Evolutionary conservation across 2,329 filamentous ascomycete species (phyloP).

Genomic region (Scytalidium lignicola): DNA sequence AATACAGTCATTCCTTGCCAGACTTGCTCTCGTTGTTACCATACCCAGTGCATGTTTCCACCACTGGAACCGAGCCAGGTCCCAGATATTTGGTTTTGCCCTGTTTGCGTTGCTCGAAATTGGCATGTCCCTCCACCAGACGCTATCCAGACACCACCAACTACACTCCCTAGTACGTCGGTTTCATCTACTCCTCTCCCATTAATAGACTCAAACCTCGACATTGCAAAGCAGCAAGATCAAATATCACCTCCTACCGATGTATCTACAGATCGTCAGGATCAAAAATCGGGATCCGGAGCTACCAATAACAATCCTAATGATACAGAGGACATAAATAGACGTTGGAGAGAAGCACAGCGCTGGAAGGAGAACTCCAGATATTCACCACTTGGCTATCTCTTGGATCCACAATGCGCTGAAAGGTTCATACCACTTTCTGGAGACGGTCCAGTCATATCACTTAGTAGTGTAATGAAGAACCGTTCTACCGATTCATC

Average conservation of each 20-base stretch:
- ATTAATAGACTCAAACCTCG: not conserved
- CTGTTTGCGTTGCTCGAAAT: conserved; percentile 14
- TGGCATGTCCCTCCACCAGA: conserved; percentile 8
- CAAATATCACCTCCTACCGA: not conserved
- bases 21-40: conserved; percentile 14
- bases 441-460: not conserved
- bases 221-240: not conserved
- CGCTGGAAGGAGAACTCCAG: not conserved
- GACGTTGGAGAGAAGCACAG: not conserved
- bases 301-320: not conserved
- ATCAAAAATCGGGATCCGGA: not conserved
- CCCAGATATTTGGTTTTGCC: conserved; percentile 18
- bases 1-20: conserved; percentile 12
- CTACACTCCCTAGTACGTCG: not conserved
- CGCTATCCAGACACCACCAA: not conserved
- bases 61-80: conserved; percentile 7
- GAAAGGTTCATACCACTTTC: not conserved
- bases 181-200: conserved; percentile 3
- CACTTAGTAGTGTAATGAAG: not conserved
- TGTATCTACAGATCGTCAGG: not conserved
- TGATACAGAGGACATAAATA: not conserved
- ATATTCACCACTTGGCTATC: not conserved
- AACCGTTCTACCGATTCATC: not conserved
- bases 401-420: not conserved
- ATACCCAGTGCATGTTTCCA: conserved; percentile 16